Evolutionary conservation across 2,329 filamentous ascomycete species (phyloP).

Genomic region (Penicillium palitans): DNA sequence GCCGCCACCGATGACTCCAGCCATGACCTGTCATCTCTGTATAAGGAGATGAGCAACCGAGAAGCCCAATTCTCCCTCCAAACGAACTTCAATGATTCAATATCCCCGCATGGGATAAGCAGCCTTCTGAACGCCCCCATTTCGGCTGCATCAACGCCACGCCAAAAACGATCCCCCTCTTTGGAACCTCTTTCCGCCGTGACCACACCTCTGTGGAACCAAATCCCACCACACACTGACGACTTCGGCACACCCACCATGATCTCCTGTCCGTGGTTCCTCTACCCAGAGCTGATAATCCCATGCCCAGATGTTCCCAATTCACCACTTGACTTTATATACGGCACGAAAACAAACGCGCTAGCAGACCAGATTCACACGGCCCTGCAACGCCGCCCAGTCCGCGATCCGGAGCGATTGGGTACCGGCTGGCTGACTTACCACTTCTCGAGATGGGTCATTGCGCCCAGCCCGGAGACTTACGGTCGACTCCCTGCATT

Average conservation of each 20-base stretch:
- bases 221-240: conserved; percentile 20
- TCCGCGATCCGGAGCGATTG: conserved; percentile 30
- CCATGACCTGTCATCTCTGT: neutral
- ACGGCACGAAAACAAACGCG: conserved; percentile 28
- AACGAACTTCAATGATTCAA: neutral
- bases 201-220: conserved; percentile 11
- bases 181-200: neutral
- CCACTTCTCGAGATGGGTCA: conserved; percentile 26
- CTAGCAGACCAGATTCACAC: conserved; percentile 29
- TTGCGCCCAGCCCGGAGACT: conserved; percentile 21
- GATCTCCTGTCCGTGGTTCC: conserved; percentile 19
- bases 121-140: neutral
- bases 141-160: neutral
- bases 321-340: conserved; percentile 30
- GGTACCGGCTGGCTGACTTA: conserved; percentile 25
- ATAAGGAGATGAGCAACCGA: neutral
- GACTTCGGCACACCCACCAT: conserved; percentile 10
- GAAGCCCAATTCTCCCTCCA: neutral
- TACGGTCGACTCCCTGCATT: conserved; percentile 23
- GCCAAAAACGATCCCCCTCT: neutral
- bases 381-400: conserved; percentile 19
- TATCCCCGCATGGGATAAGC: neutral
- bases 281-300: conserved; percentile 20
- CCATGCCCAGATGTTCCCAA: conserved; percentile 20
- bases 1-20: neutral